Evolutionary conservation across 169 alveolate genomes (phyloP), one percentile per base, ranked within the genome.

Genomic region (Cryptosporidium baileyi): DNA sequence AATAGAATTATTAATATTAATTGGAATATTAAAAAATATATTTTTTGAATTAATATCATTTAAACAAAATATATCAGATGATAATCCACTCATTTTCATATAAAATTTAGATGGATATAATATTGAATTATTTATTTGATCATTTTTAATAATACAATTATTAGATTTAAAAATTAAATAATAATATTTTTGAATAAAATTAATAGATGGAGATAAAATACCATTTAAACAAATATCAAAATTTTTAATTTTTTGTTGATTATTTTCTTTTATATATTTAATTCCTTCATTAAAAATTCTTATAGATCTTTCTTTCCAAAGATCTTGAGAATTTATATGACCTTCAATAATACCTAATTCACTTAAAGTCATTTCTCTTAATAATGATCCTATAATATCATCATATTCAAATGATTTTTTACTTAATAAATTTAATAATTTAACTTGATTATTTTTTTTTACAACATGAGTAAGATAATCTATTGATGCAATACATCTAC

Each of bases 261-360:
- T 47, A 17, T 57, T 57, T 22, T 3, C 26, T 6, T 57, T 17
- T 24, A 57, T 6, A 57, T 57, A 57, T 13, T 65, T 65, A 0
- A 65, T 11, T n/a, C 41, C 80, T 9, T 62, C 49, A 38, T 40
- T 38, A 43, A 22, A 62, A 17, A 44, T 26, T 13, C 19, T 13
- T 5, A 54, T 38, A 4, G 65, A 54, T 1, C 65, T 40, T 65
- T 80, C 47, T 57, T 57, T 57, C 93, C 95, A 94, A 22, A 92
- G 89, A 49, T 80, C 89, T 1, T 96, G 92, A 1, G 96, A 93
- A 60, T 89, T 91, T 7, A 91, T 92, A 63, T 94, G 96, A 24
- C 93, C 95, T 7, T 89, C 90, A 17, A 92, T 82, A 52, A 92
- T 94, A 0, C 97, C 97, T 74, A 93, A 36, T 59, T 94, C 97